Evolutionary conservation across 2,329 filamentous ascomycete genomes (phyloP).

Genomic region (Fusarium coicis): DNA sequence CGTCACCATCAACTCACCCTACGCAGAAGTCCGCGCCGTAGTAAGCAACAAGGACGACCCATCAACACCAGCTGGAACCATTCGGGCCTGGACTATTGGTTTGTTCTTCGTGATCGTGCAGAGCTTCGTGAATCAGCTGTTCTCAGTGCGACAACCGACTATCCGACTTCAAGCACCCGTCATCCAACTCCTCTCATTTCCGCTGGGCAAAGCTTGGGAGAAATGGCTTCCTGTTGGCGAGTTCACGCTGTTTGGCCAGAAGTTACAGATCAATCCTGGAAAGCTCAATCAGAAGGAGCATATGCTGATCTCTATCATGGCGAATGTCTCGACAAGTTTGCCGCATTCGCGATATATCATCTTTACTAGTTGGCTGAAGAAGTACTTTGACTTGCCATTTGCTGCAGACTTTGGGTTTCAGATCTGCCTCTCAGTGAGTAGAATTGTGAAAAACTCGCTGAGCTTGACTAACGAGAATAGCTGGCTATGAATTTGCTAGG

Average conservation of each 20-base stretch:
- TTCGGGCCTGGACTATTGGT: conserved; percentile 63
- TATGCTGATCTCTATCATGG: conserved; percentile 67
- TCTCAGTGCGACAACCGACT: conserved; percentile 63
- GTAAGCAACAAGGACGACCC: conserved; percentile 66
- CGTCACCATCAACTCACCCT: conserved; percentile 65
- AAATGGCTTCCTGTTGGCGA: conserved; percentile 57
- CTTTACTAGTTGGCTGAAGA: conserved; percentile 38
- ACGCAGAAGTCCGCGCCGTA: conserved; percentile 65
- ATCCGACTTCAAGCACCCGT: conserved; percentile 64
- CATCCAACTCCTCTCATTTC: conserved; percentile 62
- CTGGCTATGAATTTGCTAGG: conserved; percentile 56
- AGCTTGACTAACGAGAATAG: not conserved
- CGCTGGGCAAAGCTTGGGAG: conserved; percentile 57
- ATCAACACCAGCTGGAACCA: conserved; percentile 60
- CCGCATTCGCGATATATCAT: conserved; percentile 38
- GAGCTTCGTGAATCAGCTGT: conserved; percentile 64
- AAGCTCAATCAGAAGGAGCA: conserved; percentile 69
- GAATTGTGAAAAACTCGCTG: rapidly evolving
- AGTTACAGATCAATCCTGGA: conserved; percentile 62
- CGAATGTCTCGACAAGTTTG: conserved; percentile 35
- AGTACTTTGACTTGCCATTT: conserved; percentile 39
- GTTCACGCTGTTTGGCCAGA: conserved; percentile 53
- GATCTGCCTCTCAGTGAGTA: conserved; percentile 28
- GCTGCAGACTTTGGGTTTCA: conserved; percentile 50
- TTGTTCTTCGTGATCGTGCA: conserved; percentile 58